These are phyloP conservation scores for Phytopythium aichiense DNA, from an alignment of 352 stramenopile species.

Conservation along the genomic window DNA sequence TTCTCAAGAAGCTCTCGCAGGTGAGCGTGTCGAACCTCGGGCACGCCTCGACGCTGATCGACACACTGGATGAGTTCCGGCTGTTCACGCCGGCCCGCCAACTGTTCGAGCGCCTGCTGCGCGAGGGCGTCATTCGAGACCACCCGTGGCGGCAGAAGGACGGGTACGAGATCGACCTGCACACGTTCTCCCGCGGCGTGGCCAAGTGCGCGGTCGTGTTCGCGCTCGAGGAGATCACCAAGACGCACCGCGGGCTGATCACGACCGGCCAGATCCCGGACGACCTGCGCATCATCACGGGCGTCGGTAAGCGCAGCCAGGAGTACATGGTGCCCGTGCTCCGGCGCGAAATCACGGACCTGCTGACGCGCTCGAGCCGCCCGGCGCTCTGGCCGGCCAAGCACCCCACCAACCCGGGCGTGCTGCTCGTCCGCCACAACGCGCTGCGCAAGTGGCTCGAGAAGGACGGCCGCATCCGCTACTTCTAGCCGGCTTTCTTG, in stretches of 20 bases:
- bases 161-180: constrained; percentile 65
- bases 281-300: constrained; percentile 70
- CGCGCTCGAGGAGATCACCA: constrained; percentile 46
- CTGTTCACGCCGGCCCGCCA: constrained; percentile 41
- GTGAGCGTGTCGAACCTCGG: constrained; percentile 39
- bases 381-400: constrained; percentile 43
- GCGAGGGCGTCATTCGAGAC: constrained; percentile 35
- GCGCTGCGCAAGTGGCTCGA: constrained; percentile 51
- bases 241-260: constrained; percentile 22
- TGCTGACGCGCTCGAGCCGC: constrained; percentile 46
- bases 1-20: constrained; percentile 38
- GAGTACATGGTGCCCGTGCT: constrained; percentile 58
- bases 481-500: constrained; percentile 15
- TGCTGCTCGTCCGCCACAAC: constrained; percentile 50
- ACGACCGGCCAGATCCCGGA: constrained; percentile 15
- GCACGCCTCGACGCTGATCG: constrained; percentile 52
- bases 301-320: constrained; percentile 59
- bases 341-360: constrained; percentile 39
- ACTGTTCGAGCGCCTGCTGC: constrained; percentile 46
- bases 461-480: constrained; percentile 35
- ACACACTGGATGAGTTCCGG: constrained; percentile 48
- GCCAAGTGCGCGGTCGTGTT: constrained; percentile 70
- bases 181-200: constrained; percentile 58
- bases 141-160: constrained; percentile 49
- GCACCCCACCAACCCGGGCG: constrained; percentile 55